Percentiles rank a stretch among this genome's conserved stretches.
phyloP scores from a whole-genome alignment of 345 rosid genomes.

The Acer negundo region DNA sequence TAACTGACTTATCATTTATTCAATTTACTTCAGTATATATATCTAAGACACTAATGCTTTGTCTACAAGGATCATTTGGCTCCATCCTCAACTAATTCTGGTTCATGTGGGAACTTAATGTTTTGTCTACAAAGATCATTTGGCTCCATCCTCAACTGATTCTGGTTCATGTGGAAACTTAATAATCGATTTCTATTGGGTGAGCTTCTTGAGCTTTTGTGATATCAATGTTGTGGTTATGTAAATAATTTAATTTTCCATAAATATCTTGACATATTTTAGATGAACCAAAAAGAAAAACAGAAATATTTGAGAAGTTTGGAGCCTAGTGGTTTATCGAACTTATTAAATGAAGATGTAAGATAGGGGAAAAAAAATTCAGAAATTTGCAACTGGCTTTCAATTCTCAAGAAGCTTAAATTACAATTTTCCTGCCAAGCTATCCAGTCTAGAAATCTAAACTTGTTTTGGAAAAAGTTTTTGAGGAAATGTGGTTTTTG shows the following conservation, averaged over 20 bases:
- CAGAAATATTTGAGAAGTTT: neutral
- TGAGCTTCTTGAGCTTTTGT: conserved; percentile 39
- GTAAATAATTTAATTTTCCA: conserved; percentile 2
- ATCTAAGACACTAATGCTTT: conserved; percentile 29
- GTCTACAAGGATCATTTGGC: too few species aligned
- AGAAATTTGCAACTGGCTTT: neutral
- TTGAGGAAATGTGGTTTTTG: neutral
- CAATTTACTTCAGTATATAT: conserved; percentile 17
- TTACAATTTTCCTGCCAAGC: conserved; percentile 1
- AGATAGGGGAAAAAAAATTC: neutral
- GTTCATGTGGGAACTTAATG: too few species aligned
- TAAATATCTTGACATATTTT: neutral
- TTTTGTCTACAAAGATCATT: conserved; percentile 70
- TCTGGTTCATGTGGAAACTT: conserved; percentile 93
- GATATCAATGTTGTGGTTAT: conserved; percentile 5
- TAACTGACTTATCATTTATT: conserved; percentile 10
- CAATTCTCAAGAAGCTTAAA: neutral
- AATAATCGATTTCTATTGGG: conserved; percentile 97
- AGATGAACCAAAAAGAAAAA: neutral
- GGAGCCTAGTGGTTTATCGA: too few species aligned
- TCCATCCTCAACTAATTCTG: too few species aligned
- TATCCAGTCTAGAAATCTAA: neutral
- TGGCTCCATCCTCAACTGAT: conserved; percentile 93
- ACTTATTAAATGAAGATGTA: neutral
- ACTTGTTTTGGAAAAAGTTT: neutral